Percentiles rank a stretch among this genome's conserved stretches.
These are phyloP conservation scores for Saturnispora gosingensis DNA, from an alignment of 805 yeast genomes.

Conservation along the genomic window DNA sequence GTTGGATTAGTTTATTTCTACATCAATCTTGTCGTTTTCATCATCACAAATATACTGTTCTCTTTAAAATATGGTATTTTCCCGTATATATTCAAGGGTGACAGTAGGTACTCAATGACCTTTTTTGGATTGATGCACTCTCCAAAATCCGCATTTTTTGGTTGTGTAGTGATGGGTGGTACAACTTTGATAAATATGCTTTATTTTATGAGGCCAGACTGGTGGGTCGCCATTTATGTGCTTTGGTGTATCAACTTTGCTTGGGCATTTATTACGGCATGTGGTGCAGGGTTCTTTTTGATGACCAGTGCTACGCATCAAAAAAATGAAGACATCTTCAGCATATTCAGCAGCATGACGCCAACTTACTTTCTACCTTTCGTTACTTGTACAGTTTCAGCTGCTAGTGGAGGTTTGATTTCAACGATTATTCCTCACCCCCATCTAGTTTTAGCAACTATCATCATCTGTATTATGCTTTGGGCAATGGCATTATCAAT, in stretches of 20 bases:
- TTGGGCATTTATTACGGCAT: slow-evolving; percentile 48
- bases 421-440: slow-evolving; percentile 27
- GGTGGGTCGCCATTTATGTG: slow-evolving; percentile 45
- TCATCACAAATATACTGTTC: slow-evolving; percentile 35
- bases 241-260: slow-evolving; percentile 68
- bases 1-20: slow-evolving; percentile 59
- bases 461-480: slow-evolving; percentile 45
- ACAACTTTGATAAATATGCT: slow-evolving; percentile 56
- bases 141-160: slow-evolving; percentile 54
- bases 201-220: slow-evolving; percentile 29
- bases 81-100: slow-evolving; percentile 16
- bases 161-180: slow-evolving; percentile 75
- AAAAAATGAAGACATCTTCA: slow-evolving; percentile 9
- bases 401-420: slow-evolving; percentile 60
- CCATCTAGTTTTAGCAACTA: slow-evolving; percentile 39
- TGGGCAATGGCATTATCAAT: slow-evolving; percentile 56
- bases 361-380: slow-evolving; percentile 61
- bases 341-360: slow-evolving; percentile 34
- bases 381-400: slow-evolving; percentile 70
- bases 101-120: slow-evolving; percentile 13
- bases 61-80: slow-evolving; percentile 30
- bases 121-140: slow-evolving; percentile 27
- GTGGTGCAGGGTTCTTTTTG: slow-evolving; percentile 50
- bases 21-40: slow-evolving; percentile 40
- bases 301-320: slow-evolving; percentile 8